Percentiles rank a stretch among this genome's conserved stretches.
Conservation (phyloP, 805 yeast species). For the Ogataea henricii region DNA sequence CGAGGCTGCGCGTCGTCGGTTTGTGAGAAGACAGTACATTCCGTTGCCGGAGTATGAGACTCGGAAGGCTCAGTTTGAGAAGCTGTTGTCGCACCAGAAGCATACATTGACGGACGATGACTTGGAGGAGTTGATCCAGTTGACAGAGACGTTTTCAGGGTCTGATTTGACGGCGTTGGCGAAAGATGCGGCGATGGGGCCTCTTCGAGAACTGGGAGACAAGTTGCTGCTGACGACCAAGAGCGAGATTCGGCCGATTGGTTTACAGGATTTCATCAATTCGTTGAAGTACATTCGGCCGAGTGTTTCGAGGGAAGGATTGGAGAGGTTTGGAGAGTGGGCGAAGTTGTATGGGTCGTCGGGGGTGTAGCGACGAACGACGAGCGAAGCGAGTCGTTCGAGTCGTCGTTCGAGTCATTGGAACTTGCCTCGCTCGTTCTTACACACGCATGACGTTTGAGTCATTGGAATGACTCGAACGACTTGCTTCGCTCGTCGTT, state of each 20-base stretch:
- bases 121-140: conserved; percentile 54
- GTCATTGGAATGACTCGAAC: too few relatives aligned
- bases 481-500: too few relatives aligned
- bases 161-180: conserved; percentile 92
- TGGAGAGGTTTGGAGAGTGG: conserved; percentile 85
- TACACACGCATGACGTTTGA: too few relatives aligned
- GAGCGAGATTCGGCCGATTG: conserved; percentile 76
- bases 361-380: conserved; percentile 50
- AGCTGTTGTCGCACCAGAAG: conserved; percentile 69
- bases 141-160: conserved; percentile 78
- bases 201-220: conserved; percentile 87
- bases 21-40: conserved; percentile 87
- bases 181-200: conserved; percentile 98
- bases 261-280: conserved; percentile 67
- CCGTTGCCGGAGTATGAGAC: conserved; percentile 92
- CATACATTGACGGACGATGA: conserved; percentile 69
- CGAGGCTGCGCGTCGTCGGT: conserved; percentile 93
- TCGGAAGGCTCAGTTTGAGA: conserved; percentile 66
- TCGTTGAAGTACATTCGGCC: conserved; percentile 83
- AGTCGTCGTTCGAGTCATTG: too few relatives aligned
- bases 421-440: too few relatives aligned
- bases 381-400: neutral
- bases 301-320: conserved; percentile 82
- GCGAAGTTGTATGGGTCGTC: conserved; percentile 83
- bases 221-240: conserved; percentile 67